phyloP scores from a whole-genome alignment of 1,139 yeast species.

The Yamadazyma sp. region DNA sequence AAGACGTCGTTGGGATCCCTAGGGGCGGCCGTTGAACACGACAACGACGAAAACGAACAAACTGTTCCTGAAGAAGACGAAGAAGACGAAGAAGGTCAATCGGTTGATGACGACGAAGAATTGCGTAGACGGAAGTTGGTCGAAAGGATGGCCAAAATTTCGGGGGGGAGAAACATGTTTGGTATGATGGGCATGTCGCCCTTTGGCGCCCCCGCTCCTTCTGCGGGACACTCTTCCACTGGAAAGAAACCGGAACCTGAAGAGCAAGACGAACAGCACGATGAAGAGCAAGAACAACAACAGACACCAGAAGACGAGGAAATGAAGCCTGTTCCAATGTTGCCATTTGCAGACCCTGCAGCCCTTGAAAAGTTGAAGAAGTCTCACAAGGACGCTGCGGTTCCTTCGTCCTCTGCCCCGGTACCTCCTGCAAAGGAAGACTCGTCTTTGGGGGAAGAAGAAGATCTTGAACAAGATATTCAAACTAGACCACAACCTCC shows the following conservation, averaged over 20 bases:
- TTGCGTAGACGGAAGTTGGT: constrained; percentile 75
- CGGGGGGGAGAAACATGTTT: constrained; percentile 89
- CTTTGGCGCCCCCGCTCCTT: constrained; percentile 27
- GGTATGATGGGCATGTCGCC: constrained; percentile 72
- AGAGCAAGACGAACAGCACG: constrained; percentile 8
- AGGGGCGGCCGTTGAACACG: not conserved
- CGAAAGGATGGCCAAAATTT: constrained; percentile 93
- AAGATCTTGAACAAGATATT: constrained; percentile 14
- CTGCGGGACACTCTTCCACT: too few species aligned
- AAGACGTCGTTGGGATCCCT: not conserved
- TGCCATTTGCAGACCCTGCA: constrained; percentile 18
- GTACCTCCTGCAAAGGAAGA: constrained; percentile 12
- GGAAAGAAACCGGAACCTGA: too few species aligned
- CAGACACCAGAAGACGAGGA: constrained; percentile 7
- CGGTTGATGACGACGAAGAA: constrained; percentile 68
- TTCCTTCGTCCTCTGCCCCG: too few species aligned
- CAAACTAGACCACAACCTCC: constrained; percentile 14
- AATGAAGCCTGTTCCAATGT: constrained; percentile 46
- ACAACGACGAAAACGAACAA: not conserved
- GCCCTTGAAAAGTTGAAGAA: constrained; percentile 12
- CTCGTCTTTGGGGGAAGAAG: constrained; percentile 17
- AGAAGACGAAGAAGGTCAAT: constrained; percentile 17
- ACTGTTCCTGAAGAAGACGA: constrained; percentile 7
- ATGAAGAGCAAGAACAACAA: constrained; percentile 13
- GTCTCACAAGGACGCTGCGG: constrained; percentile 5